Evolutionary conservation across 1,284 basidiomycete species (phyloP).

Genomic region (Abortiporus biennis): DNA sequence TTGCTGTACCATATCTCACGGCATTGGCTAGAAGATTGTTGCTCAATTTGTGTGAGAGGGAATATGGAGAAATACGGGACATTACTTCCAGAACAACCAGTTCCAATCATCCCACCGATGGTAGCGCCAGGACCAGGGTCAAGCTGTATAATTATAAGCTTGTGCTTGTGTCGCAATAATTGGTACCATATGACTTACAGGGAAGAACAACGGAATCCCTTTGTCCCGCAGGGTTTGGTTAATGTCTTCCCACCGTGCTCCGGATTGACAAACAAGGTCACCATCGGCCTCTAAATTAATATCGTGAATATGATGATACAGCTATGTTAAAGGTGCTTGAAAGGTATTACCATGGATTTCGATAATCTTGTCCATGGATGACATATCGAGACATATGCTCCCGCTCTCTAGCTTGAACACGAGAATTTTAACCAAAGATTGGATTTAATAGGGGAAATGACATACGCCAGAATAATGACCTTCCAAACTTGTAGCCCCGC

Average conservation of each 20-base stretch:
- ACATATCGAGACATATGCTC: slow-evolving; percentile 83
- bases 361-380: slow-evolving; percentile 79
- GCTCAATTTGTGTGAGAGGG: background rate
- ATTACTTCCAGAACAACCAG: slow-evolving; percentile 48
- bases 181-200: slow-evolving; percentile 34
- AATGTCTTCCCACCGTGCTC: slow-evolving; percentile 85
- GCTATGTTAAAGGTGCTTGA: background rate
- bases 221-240: slow-evolving; percentile 69
- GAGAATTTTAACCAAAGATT: background rate
- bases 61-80: slow-evolving; percentile 5
- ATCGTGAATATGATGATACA: background rate
- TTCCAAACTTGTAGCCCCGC: slow-evolving; percentile 56
- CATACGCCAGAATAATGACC: slow-evolving; percentile 57
- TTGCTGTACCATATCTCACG: slow-evolving; percentile 76
- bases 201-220: slow-evolving; percentile 66
- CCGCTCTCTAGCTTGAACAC: background rate
- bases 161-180: background rate
- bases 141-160: slow-evolving; percentile 26
- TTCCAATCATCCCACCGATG: slow-evolving; percentile 52
- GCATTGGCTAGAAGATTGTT: slow-evolving; percentile 62
- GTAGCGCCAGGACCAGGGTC: slow-evolving; percentile 51
- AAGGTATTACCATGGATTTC: slow-evolving; percentile 56
- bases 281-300: slow-evolving; percentile 44
- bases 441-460: slow-evolving; percentile 5
- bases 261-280: slow-evolving; percentile 77